A percentile compares a stretch with the other conserved stretches of the same genome.
Conservation (phyloP, 2,329 filamentous ascomycete genomes). For the Thielaviopsis populi region DNA sequence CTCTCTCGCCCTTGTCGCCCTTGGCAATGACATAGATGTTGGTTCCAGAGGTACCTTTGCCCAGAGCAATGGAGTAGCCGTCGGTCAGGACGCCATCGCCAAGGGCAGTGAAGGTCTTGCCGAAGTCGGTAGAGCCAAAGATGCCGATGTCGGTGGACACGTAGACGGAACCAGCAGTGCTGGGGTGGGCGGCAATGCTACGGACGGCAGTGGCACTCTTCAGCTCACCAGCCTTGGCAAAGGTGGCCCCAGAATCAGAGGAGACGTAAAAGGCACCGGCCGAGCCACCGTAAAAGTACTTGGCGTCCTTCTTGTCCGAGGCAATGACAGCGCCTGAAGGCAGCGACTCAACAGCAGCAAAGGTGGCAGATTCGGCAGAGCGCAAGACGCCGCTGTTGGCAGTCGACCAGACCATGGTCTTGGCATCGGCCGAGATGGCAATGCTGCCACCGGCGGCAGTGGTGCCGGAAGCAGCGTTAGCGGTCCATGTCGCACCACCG, state of each 20-base stretch:
- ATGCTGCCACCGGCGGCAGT: constrained; percentile 7
- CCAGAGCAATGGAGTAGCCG: constrained; percentile 31
- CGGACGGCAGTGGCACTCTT: constrained; percentile 33
- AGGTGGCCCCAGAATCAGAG: constrained; percentile 32
- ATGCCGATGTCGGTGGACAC: constrained; percentile 40
- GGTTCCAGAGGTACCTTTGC: constrained; percentile 31
- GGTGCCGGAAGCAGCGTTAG: constrained; percentile 7
- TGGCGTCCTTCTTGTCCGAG: constrained; percentile 38
- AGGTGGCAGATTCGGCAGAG: constrained; percentile 3
- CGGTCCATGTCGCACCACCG: constrained; percentile 4
- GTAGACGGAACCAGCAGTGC: constrained; percentile 43
- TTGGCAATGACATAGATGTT: constrained; percentile 10
- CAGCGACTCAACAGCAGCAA: constrained; percentile 3
- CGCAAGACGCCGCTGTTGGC: constrained; percentile 10
- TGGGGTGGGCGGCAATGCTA: constrained; percentile 40
- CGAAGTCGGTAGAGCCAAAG: constrained; percentile 39
- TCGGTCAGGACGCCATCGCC: constrained; percentile 24
- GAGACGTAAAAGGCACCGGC: constrained; percentile 37
- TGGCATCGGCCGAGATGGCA: constrained; percentile 15
- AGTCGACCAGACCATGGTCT: constrained; percentile 26
- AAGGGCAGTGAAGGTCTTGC: constrained; percentile 31
- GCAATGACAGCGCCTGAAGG: constrained; percentile 29
- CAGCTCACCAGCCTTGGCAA: constrained; percentile 27
- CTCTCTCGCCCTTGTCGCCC: constrained; percentile 29
- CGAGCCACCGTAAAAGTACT: constrained; percentile 37